These are phyloP conservation scores for Tuber borchii DNA, from an alignment of 495 filamentous ascomycete species.

Conservation along the genomic window DNA sequence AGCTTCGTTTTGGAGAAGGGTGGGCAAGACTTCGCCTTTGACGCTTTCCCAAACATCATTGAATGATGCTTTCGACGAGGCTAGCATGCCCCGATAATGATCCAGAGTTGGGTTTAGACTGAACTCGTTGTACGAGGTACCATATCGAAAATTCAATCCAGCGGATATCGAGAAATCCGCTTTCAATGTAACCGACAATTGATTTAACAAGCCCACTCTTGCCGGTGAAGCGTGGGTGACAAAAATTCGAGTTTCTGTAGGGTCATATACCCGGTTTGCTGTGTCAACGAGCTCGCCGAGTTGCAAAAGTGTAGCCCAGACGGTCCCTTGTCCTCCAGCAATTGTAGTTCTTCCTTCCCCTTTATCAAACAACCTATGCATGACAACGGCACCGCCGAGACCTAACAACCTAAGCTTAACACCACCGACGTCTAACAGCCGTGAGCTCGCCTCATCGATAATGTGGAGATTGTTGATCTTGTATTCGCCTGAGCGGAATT, in stretches of 20 bases:
- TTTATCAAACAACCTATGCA: conserved; percentile 99
- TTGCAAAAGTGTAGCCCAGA: conserved; percentile 98
- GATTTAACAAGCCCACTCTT: conserved; percentile 92
- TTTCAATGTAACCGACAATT: conserved; percentile 94
- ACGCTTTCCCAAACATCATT: conserved; percentile 99
- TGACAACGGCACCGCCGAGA: conserved; percentile 91
- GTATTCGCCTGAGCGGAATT: conserved; percentile 96
- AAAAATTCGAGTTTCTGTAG: conserved; percentile 95
- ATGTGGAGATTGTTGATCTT: conserved; percentile 96
- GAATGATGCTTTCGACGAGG: conserved; percentile 95
- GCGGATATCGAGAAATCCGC: conserved; percentile 98
- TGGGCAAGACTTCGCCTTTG: conserved; percentile 85
- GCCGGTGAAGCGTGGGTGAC: conserved; percentile 96
- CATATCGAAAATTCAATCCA: conserved; percentile 96
- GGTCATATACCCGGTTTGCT: conserved; percentile 95
- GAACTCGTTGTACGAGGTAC: conserved; percentile 99
- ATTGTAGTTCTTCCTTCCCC: conserved; percentile 96
- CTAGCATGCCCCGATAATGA: conserved; percentile 97
- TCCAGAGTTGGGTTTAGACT: conserved; percentile 97
- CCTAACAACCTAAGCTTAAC: conserved; percentile 93
- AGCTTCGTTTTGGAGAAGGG: conserved; percentile 82
- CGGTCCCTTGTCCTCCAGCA: conserved; percentile 94
- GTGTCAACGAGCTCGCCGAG: conserved; percentile 99
- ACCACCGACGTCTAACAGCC: conserved; percentile 86
- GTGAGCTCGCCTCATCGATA: conserved; percentile 93